Percentiles rank a stretch among this genome's conserved stretches.
Conservation (phyloP, 768 basidiomycete species). For the Auricularia heimuer region DNA sequence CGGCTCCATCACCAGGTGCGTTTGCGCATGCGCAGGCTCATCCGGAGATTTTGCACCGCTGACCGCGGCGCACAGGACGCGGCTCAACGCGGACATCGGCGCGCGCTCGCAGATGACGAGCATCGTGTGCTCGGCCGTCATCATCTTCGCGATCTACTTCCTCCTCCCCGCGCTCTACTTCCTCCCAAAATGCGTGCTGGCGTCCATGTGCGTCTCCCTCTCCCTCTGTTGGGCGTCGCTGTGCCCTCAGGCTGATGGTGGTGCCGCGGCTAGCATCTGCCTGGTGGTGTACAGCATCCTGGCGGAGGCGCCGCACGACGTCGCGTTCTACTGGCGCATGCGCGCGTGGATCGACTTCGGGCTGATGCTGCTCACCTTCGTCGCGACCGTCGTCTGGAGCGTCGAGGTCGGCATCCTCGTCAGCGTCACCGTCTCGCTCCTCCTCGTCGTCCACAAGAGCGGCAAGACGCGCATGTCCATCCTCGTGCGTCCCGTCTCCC, state of each 20-base stretch:
- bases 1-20: conserved; percentile 87
- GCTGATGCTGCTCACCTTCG: conserved; percentile 82
- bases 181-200: conserved; percentile 83
- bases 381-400: conserved; percentile 79
- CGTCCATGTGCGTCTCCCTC: conserved; percentile 56
- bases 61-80: too few relatives aligned
- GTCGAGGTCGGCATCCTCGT: conserved; percentile 90
- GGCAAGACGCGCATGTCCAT: conserved; percentile 87
- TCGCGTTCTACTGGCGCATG: conserved; percentile 82
- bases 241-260: conserved; percentile 10
- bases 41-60: too few relatives aligned
- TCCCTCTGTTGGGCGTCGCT: neutral
- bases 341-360: conserved; percentile 85
- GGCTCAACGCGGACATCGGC: conserved; percentile 87
- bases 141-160: conserved; percentile 82
- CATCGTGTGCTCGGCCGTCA: conserved; percentile 59
- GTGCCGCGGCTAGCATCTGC: conserved; percentile 46
- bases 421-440: conserved; percentile 75
- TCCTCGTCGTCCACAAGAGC: conserved; percentile 83
- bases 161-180: conserved; percentile 77
- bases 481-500: conserved; percentile 39
- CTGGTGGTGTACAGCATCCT: conserved; percentile 80
- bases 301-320: conserved; percentile 78
- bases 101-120: conserved; percentile 85
- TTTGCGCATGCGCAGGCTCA: too few relatives aligned